These are phyloP conservation scores for Pseudonitzschia delicatissima DNA, from an alignment of 108 stramenopile species.

Conservation along the genomic window DNA sequence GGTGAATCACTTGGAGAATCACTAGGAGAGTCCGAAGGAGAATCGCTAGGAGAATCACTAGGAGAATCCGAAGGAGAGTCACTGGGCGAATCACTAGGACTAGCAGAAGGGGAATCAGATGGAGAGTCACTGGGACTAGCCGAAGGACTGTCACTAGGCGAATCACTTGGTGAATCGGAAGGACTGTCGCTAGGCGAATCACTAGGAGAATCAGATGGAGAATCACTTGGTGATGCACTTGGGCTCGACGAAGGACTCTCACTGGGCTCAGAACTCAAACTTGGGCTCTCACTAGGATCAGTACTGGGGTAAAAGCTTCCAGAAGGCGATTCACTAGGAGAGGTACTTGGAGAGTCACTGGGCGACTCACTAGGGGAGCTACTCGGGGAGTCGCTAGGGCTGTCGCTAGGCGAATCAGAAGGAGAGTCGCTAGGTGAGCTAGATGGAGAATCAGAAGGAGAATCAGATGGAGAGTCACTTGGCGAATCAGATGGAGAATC, in stretches of 20 bases:
- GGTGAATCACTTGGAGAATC: too few species aligned
- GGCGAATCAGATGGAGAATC: too few species aligned
- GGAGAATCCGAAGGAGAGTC: neutral
- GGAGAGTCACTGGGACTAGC: too few species aligned
- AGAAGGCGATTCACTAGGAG: too few species aligned
- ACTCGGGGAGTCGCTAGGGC: neutral
- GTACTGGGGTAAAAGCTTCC: neutral
- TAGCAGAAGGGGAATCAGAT: neutral
- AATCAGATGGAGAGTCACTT: neutral
- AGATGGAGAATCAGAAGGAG: neutral
- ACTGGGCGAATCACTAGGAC: neutral
- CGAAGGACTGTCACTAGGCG: too few species aligned
- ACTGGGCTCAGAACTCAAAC: too few species aligned
- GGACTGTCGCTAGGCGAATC: too few species aligned
- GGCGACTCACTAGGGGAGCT: neutral
- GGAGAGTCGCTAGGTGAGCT: slow-evolving; percentile 1
- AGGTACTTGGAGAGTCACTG: neutral
- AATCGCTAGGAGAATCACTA: slow-evolving; percentile 3
- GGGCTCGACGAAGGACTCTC: neutral
- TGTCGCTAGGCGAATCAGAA: too few species aligned
- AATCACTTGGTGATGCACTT: neutral
- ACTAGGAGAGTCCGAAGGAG: too few species aligned
- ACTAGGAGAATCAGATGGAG: too few species aligned
- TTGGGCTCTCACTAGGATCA: neutral
- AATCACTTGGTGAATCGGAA: too few species aligned